Evolutionary conservation across 352 stramenopile species (phyloP).

Genomic region (Thraustochytrium striatum): DNA sequence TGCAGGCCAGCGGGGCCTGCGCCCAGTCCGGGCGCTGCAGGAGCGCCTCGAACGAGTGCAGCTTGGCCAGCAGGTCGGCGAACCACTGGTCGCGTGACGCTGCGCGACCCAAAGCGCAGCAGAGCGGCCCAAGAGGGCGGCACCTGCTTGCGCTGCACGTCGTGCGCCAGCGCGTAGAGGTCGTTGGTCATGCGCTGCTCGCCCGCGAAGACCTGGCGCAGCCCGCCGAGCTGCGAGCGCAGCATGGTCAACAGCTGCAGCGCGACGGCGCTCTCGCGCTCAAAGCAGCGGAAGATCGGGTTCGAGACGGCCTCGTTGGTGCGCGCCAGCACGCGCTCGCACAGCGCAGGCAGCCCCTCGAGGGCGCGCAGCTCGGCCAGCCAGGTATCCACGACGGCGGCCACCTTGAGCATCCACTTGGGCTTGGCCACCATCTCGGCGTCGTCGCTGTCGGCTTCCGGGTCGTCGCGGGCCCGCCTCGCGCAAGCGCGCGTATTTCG

Average conservation of each 20-base stretch:
- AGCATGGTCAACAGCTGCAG: conserved; percentile 65
- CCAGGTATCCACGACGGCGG: no score
- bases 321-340: conserved; percentile 59
- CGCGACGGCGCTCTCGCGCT: conserved; percentile 76
- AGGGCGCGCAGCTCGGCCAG: conserved; percentile 49
- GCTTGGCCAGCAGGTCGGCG: conserved; percentile 67
- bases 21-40: conserved; percentile 57
- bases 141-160: conserved; percentile 37
- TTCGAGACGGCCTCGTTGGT: conserved; percentile 68
- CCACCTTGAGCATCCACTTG: not conserved
- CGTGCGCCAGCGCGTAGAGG: not conserved
- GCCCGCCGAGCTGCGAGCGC: conserved; percentile 63
- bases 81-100: conserved; percentile 61
- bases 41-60: conserved; percentile 60
- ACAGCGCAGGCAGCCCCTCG: not conserved
- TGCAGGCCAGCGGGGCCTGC: conserved; percentile 61
- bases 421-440: not conserved
- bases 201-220: conserved; percentile 72
- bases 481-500: no score
- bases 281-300: conserved; percentile 82
- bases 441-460: no score
- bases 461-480: no score
- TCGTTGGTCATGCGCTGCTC: conserved; percentile 77
- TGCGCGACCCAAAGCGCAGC: not conserved
- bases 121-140: not conserved